These are phyloP conservation scores for Aspergillus texensis DNA, from an alignment of 2,329 filamentous ascomycete genomes.

Conservation along the genomic window DNA sequence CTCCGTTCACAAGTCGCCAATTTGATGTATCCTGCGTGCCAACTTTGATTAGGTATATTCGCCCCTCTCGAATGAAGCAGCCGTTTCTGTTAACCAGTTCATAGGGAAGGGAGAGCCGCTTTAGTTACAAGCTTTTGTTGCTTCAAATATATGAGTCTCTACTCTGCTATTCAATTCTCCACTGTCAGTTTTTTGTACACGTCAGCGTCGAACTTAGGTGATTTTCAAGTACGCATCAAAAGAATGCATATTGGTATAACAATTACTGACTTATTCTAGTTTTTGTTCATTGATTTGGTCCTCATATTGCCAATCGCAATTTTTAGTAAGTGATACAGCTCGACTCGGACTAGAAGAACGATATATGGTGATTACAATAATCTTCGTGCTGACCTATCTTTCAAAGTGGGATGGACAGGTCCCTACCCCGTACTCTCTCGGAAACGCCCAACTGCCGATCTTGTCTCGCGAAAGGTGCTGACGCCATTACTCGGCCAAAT, in stretches of 20 bases:
- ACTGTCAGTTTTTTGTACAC: slow-evolving; percentile 96
- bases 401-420: slow-evolving; percentile 85
- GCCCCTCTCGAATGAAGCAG: not conserved
- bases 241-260: not conserved
- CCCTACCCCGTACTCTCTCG: slow-evolving; percentile 74
- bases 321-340: slow-evolving; percentile 65
- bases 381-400: slow-evolving; percentile 2
- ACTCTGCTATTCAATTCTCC: slow-evolving; percentile 99
- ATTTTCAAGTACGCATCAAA: slow-evolving; percentile 72
- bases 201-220: slow-evolving; percentile 88
- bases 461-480: slow-evolving; percentile 90
- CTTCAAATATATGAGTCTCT: slow-evolving; percentile 99
- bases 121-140: slow-evolving; percentile 99
- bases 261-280: slow-evolving; percentile 49
- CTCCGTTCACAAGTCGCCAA: slow-evolving; percentile 90
- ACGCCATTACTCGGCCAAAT: slow-evolving; percentile 90
- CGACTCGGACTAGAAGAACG: not conserved
- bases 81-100: slow-evolving; percentile 19
- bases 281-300: slow-evolving; percentile 89
- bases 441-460: slow-evolving; percentile 87
- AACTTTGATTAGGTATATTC: slow-evolving; percentile 74
- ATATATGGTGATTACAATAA: not conserved
- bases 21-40: slow-evolving; percentile 97
- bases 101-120: slow-evolving; percentile 85
- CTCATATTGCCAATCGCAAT: slow-evolving; percentile 95